phyloP scores from a whole-genome alignment of 1,284 basidiomycete genomes.

The Cronartium ribicola region DNA sequence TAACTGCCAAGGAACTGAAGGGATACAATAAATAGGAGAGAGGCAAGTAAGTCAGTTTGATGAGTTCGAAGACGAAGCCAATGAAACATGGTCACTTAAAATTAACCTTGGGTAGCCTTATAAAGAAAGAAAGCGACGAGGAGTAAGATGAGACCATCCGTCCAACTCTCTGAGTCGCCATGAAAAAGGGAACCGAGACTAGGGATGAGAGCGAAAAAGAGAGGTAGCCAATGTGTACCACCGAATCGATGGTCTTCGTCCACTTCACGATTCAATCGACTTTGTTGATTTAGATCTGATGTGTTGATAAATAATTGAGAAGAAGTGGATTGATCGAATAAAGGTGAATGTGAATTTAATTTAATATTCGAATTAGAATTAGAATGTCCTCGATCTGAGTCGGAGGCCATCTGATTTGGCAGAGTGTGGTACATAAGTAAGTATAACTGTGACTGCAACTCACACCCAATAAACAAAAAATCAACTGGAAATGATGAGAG shows the following conservation, averaged over 20 bases:
- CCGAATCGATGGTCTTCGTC: constrained; percentile 15
- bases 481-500: too few relatives aligned
- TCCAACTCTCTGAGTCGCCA: constrained; percentile 25
- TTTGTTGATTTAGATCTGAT: neutral
- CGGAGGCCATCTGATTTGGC: too few relatives aligned
- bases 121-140: constrained; percentile 31
- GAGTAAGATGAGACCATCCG: constrained; percentile 14
- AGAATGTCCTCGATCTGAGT: too few relatives aligned
- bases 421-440: too few relatives aligned
- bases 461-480: too few relatives aligned
- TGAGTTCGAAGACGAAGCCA: neutral
- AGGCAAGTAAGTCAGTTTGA: neutral
- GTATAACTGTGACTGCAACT: too few relatives aligned
- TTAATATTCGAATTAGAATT: too few relatives aligned
- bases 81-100: neutral
- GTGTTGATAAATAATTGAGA: neutral
- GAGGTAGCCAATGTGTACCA: constrained; percentile 17
- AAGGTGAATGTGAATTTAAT: too few relatives aligned
- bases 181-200: constrained; percentile 21
- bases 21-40: neutral
- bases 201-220: constrained; percentile 23
- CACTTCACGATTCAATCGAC: neutral
- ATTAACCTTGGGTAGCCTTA: constrained; percentile 18
- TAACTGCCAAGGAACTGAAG: constrained; percentile 19
- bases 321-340: too few relatives aligned